Evolutionary conservation across 2,329 filamentous ascomycete species (phyloP), one percentile per base, ranked within the genome.

Genomic region (Alternaria arbusti): DNA sequence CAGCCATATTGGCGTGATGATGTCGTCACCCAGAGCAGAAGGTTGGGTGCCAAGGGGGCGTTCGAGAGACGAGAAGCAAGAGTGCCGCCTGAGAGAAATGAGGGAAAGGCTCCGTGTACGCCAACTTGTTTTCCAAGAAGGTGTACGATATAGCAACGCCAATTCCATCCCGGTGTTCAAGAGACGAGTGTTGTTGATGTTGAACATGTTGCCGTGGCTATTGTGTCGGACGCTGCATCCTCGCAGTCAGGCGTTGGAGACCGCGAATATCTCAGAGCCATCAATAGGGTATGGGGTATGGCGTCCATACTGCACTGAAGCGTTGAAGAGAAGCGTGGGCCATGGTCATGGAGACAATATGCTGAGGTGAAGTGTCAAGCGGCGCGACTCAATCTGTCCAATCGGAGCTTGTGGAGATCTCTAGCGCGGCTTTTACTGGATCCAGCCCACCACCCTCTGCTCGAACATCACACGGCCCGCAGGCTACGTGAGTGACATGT

Each of bases 131-230:
- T 5, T 13, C 30, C 30, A 36, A 36, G 32, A 36, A 40, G 15
- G n/a, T 40, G 9, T 11, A 17, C 36, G 5, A 17, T 40, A 11
- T 17, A 40, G 36, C 36, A 40, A 40, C 36, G n/a, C 8, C n/a
- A 17, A 3, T 11, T 40, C n/a, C 8, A 36, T 36, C 7, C 15
- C 15, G 32, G 32, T n/a, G 13, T 36, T 92, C n/a, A 91, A 90
- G 23, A 94, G 92, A 74, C 91, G 91, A 65, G 86, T 87, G 56
- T 91, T 89, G 79, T 97, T 92, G 58, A 97, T 87, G 70, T 94
- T 91, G 72, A 96, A 92, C 96, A 99, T 98, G 82, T 95, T 94
- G 80, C 98, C 95, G 54, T 96, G 96, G 61, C 95, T 93, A 63
- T 96, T 91, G 75, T 94, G 97, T 81, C 91, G 93, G 72, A 98